Conservation (phyloP, 2,329 filamentous ascomycete genomes). For the Botrytis sinoallii region DNA sequence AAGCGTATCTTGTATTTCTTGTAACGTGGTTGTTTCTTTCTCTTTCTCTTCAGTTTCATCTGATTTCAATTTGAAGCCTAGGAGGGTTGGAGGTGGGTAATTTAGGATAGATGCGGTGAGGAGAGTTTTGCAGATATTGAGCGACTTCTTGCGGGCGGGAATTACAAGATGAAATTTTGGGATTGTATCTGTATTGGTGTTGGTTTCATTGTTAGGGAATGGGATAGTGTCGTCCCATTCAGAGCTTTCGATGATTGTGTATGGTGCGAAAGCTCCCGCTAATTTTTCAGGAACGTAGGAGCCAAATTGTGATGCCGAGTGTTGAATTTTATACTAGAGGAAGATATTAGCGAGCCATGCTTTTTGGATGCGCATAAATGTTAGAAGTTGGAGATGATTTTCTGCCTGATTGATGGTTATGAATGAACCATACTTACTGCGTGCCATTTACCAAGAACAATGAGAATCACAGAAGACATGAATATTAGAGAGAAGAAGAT, state of each 20-base stretch:
- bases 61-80: slow-evolving; percentile 41
- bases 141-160: slow-evolving; percentile 44
- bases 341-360: not conserved
- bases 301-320: slow-evolving; percentile 20
- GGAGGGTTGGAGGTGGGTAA: slow-evolving; percentile 55
- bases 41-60: not conserved
- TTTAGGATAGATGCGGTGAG: slow-evolving; percentile 56
- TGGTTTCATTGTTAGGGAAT: slow-evolving; percentile 14
- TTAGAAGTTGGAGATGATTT: not conserved
- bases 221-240: slow-evolving; percentile 23
- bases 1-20: slow-evolving; percentile 28
- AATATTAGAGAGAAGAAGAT: slow-evolving; percentile 20
- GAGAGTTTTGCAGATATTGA: slow-evolving; percentile 54
- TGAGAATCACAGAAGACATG: slow-evolving; percentile 21
- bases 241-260: slow-evolving; percentile 10
- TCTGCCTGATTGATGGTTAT: not conserved
- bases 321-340: slow-evolving; percentile 23
- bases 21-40: slow-evolving; percentile 13
- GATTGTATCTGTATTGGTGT: slow-evolving; percentile 19
- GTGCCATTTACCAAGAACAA: slow-evolving; percentile 20
- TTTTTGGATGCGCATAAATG: not conserved
- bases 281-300: slow-evolving; percentile 23
- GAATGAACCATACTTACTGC: slow-evolving; percentile 7
- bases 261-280: slow-evolving; percentile 21
- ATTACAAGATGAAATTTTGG: slow-evolving; percentile 54